phyloP scores from a whole-genome alignment of 768 basidiomycete genomes.

The Trametes meyenii region DNA sequence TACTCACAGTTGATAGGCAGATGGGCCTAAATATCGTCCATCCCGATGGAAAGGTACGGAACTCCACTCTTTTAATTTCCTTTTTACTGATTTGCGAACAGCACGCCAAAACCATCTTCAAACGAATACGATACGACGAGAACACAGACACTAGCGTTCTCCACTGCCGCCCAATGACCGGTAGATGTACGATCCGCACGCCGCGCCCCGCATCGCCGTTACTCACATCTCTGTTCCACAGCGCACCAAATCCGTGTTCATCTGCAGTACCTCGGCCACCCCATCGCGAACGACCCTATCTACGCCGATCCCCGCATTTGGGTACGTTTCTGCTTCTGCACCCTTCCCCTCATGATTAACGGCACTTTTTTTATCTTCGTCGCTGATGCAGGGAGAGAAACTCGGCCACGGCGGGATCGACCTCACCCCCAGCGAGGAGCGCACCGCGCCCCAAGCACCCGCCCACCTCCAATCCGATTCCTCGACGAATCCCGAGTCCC shows the following conservation, averaged over 20 bases:
- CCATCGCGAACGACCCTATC: slow-evolving; percentile 94
- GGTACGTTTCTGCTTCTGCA: slow-evolving; percentile 44
- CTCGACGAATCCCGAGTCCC: slow-evolving; percentile 29
- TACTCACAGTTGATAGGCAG: slow-evolving; percentile 92
- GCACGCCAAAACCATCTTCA: slow-evolving; percentile 90
- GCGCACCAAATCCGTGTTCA: slow-evolving; percentile 98
- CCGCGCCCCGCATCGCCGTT: background rate
- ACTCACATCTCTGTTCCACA: slow-evolving; percentile 35
- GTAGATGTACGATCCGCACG: slow-evolving; percentile 69
- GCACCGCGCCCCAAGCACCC: slow-evolving; percentile 61
- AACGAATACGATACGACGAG: slow-evolving; percentile 76
- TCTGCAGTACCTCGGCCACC: slow-evolving; percentile 89
- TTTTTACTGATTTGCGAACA: slow-evolving; percentile 32
- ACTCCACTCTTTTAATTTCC: no score
- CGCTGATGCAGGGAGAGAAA: slow-evolving; percentile 56
- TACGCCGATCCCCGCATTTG: slow-evolving; percentile 83
- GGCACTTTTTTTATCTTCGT: background rate
- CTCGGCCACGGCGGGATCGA: slow-evolving; percentile 85
- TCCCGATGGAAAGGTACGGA: slow-evolving; percentile 84
- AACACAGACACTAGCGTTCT: slow-evolving; percentile 85
- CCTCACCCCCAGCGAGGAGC: slow-evolving; percentile 65
- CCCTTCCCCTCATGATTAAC: background rate
- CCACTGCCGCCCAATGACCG: slow-evolving; percentile 86
- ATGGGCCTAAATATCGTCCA: slow-evolving; percentile 97
- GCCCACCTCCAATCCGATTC: slow-evolving; percentile 38